phyloP scores from a whole-genome alignment of 2,329 filamentous ascomycete genomes.

The Fonsecaea monophora region DNA sequence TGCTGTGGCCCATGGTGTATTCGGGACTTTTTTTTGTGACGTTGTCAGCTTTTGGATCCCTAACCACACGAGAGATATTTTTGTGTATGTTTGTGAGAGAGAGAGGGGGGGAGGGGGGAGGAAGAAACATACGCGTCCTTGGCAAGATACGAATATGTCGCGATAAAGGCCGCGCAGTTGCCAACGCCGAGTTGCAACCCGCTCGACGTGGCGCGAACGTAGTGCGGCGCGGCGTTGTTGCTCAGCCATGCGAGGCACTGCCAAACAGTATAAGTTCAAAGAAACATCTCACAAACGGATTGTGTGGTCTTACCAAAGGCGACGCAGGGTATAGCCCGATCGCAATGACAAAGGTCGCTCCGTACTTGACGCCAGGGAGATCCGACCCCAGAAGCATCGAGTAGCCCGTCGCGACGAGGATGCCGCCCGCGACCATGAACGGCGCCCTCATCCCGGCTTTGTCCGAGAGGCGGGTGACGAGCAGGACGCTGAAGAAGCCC shows the following conservation, averaged over 20 bases:
- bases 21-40: conserved; percentile 41
- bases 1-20: conserved; percentile 51
- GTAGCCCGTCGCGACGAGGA: conserved; percentile 47
- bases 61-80: background rate
- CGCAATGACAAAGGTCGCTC: conserved; percentile 47
- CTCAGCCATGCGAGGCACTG: conserved; percentile 70
- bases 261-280: conserved; percentile 38
- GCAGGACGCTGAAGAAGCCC: conserved; percentile 43
- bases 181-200: conserved; percentile 69
- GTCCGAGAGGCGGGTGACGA: conserved; percentile 46
- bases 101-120: no score
- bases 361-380: conserved; percentile 45
- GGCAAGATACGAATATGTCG: conserved; percentile 52
- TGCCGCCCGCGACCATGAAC: conserved; percentile 45
- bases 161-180: conserved; percentile 71
- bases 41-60: background rate
- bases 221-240: conserved; percentile 39
- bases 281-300: conserved; percentile 60
- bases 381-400: conserved; percentile 46
- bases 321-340: conserved; percentile 41
- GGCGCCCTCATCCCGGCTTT: conserved; percentile 43
- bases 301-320: conserved; percentile 14
- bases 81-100: no score
- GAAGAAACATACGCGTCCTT: conserved; percentile 48
- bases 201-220: conserved; percentile 45